Evolutionary conservation across 352 stramenopile genomes (phyloP).

Genomic region (Globisporangium takayamanum): DNA sequence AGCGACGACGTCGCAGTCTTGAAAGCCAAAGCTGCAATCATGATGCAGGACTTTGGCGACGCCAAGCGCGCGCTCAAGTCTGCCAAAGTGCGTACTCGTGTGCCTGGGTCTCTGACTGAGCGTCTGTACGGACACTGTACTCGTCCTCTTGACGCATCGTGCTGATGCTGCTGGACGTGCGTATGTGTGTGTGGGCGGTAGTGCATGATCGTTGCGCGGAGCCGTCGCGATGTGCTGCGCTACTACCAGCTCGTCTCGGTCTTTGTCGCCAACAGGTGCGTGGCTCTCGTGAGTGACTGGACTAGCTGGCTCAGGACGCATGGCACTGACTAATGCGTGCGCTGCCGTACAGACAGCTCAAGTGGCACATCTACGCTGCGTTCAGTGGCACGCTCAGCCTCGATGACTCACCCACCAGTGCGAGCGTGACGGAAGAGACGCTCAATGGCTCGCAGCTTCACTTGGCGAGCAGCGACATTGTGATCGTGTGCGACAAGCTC

Average conservation of each 20-base stretch:
- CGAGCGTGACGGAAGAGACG: slow-evolving; percentile 48
- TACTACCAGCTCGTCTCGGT: slow-evolving; percentile 61
- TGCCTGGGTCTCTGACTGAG: background rate
- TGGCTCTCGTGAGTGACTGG: background rate
- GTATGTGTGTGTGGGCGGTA: slow-evolving; percentile 19
- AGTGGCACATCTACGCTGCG: slow-evolving; percentile 63
- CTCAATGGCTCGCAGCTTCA: slow-evolving; percentile 50
- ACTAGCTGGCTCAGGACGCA: too few relatives aligned
- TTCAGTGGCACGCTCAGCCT: slow-evolving; percentile 50
- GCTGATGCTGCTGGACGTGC: background rate
- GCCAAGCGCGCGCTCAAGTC: slow-evolving; percentile 16
- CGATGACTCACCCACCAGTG: slow-evolving; percentile 12
- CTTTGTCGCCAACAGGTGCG: slow-evolving; percentile 48
- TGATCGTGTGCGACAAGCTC: slow-evolving; percentile 85
- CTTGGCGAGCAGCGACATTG: slow-evolving; percentile 52
- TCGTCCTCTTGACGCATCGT: slow-evolving; percentile 8
- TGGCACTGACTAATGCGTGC: background rate
- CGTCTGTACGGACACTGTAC: background rate
- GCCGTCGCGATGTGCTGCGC: slow-evolving; percentile 67
- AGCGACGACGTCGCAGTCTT: slow-evolving; percentile 54
- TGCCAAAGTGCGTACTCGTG: slow-evolving; percentile 23
- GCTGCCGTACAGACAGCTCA: slow-evolving; percentile 20
- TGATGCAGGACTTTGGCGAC: slow-evolving; percentile 65
- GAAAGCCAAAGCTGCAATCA: slow-evolving; percentile 60
- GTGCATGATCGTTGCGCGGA: slow-evolving; percentile 80